A percentile compares a stretch with the other conserved stretches of the same genome.
Conservation (phyloP, 176 grass and related monocot genomes). For the Dendrocalamus sinicus region DNA sequence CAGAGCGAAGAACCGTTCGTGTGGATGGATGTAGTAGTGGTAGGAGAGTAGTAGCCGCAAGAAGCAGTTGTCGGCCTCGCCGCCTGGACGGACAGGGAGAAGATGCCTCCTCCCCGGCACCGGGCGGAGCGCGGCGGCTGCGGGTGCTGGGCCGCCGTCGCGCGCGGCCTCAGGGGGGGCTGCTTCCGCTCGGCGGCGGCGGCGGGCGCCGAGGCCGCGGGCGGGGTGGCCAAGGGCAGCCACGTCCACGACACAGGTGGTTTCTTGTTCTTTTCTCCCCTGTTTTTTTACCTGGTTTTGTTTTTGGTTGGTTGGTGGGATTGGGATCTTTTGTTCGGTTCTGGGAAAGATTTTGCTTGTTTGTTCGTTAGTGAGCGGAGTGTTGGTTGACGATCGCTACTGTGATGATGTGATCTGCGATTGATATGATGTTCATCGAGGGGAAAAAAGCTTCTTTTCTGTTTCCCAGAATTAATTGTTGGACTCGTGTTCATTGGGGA, state of each 20-base stretch:
- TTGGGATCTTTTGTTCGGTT: slow-evolving; percentile 43
- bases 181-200: slow-evolving; percentile 49
- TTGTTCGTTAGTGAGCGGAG: slow-evolving; percentile 38
- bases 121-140: slow-evolving; percentile 57
- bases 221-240: slow-evolving; percentile 59
- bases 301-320: slow-evolving; percentile 21
- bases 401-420: background rate
- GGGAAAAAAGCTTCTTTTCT: background rate
- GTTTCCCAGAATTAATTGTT: background rate
- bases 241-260: slow-evolving; percentile 85
- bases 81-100: background rate
- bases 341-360: background rate
- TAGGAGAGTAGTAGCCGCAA: background rate
- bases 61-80: slow-evolving; percentile 2
- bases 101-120: slow-evolving; percentile 43
- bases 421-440: background rate
- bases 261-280: background rate
- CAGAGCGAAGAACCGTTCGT: background rate
- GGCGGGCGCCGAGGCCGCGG: slow-evolving; percentile 8
- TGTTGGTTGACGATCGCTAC: slow-evolving; percentile 30
- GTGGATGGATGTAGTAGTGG: background rate
- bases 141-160: slow-evolving; percentile 83
- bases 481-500: background rate
- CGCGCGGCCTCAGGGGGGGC: slow-evolving; percentile 57
- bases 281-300: background rate